These are phyloP conservation scores for Diphasiastrum complanatum DNA, from an alignment of 83 land plant species.

Conservation along the genomic window DNA sequence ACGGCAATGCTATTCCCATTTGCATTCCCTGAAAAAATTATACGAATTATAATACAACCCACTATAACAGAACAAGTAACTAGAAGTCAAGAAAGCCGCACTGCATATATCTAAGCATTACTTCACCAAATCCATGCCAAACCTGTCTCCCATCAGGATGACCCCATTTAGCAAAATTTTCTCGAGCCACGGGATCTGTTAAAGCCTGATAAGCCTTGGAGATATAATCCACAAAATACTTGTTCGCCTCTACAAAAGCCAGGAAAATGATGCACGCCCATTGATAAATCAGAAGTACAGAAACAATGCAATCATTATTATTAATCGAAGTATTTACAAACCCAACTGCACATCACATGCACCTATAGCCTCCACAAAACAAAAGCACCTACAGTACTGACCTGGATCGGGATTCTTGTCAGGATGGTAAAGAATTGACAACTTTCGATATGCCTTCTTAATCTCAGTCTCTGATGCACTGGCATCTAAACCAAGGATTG, in stretches of 20 bases:
- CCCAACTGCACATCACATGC: too few relatives aligned
- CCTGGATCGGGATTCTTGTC: constrained; percentile 99
- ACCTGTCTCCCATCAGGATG: constrained; percentile 99
- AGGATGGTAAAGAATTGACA: constrained; percentile 91
- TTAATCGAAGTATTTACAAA: too few relatives aligned
- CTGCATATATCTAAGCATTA: too few relatives aligned
- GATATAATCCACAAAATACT: constrained; percentile 85
- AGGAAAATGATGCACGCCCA: background rate
- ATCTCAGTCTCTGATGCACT: constrained; percentile 84
- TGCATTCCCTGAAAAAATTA: constrained; percentile 70
- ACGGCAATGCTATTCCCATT: constrained; percentile 98
- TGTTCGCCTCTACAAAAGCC: constrained; percentile 75
- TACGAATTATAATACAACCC: too few relatives aligned
- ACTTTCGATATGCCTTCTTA: constrained; percentile 88
- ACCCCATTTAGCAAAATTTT: constrained; percentile 91
- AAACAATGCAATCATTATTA: too few relatives aligned
- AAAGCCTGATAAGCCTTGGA: constrained; percentile 97
- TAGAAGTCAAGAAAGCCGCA: too few relatives aligned
- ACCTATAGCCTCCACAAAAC: too few relatives aligned
- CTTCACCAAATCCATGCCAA: too few relatives aligned
- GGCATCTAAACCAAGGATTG: constrained; percentile 77
- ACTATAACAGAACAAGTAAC: too few relatives aligned
- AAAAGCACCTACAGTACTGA: too few relatives aligned
- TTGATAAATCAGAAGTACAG: too few relatives aligned
- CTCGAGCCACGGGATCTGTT: constrained; percentile 84